Evolutionary conservation across 306 rosid genomes (phyloP), one percentile per base, ranked within the genome.

Genomic region (Quercus rubra): DNA sequence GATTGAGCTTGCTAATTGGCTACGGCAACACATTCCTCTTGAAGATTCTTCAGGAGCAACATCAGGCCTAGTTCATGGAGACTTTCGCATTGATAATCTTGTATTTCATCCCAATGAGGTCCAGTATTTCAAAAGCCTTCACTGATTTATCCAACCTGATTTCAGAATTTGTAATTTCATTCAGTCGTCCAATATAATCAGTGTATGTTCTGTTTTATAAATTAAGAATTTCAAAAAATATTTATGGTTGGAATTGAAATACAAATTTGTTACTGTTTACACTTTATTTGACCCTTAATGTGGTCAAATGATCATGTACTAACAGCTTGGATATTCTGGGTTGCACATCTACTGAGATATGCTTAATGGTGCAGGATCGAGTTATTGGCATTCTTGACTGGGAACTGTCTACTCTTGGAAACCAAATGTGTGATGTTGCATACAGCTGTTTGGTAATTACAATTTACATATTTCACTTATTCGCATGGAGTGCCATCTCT

Each of bases 401-500:
- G 99, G 99, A 95, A 86, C 79, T 95, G 74, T 95, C 99, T 75
- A 93, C 98, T 62, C 87, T 95, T 72, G 98, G 99, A 54, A 95
- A 93, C 89, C 99, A 95, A 90, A 95, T 95, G 98, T 90, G 93
- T 74, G 99, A 95, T 77, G 92, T 95, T 68, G 97, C 99, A 33
- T 85, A 88, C 80, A 87, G 89, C 83, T 87, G 87, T 83, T 1
- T 93, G 99, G 99, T 95, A 93, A 38, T 43, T 25, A 35, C 55
- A 73, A 46, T 17, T 71, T 78, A 55, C 76, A 54, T 77, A 73
- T 67, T 41, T 58, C 74, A 21, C 51, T 63, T 58, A 49, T 76
- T 71, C 59, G 43, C 3, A 1, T 70, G 62, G 21, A 75, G 68
- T 69, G 73, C 71, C 51, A 55, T 30, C 15, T 33, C 56, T 74